Conservation (phyloP, 129 eudicot species). For the Tagetes erecta region DNA sequence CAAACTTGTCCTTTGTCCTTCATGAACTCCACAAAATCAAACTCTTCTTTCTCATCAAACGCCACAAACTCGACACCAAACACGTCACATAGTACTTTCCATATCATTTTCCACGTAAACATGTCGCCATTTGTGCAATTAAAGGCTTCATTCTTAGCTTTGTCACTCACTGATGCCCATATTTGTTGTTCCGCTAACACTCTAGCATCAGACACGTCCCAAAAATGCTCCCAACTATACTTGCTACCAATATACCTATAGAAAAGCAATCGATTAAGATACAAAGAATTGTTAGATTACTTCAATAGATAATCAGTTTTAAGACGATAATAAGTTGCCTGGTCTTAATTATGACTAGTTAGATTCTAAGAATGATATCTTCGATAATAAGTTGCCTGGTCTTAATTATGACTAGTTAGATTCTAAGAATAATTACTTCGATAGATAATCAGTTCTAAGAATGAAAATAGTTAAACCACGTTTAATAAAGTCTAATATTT, state of each 20-base stretch:
- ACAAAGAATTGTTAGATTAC: too few relatives aligned
- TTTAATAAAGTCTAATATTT: too few relatives aligned
- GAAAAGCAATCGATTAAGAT: neutral
- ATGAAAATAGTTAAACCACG: too few relatives aligned
- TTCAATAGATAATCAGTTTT: too few relatives aligned
- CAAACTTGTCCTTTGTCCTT: conserved; percentile 26
- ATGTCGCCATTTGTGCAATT: conserved; percentile 42
- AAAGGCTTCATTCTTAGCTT: conserved; percentile 37
- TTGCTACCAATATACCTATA: neutral
- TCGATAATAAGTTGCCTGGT: too few relatives aligned
- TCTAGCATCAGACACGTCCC: conserved; percentile 32
- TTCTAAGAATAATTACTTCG: too few relatives aligned
- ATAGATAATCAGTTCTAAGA: too few relatives aligned
- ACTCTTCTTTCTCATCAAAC: conserved; percentile 2
- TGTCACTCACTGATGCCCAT: conserved; percentile 30
- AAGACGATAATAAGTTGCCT: too few relatives aligned
- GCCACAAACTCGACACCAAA: conserved; percentile 29
- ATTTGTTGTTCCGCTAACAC: conserved; percentile 38
- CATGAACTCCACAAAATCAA: conserved; percentile 25
- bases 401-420: too few relatives aligned
- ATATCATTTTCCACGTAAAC: conserved; percentile 37
- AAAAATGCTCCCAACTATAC: conserved; percentile 29
- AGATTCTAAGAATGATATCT: too few relatives aligned
- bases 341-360: too few relatives aligned
- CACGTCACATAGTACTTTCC: conserved; percentile 29